phyloP scores from a whole-genome alignment of 2,329 filamentous ascomycete species.

The Talaromyces sp. region DNA sequence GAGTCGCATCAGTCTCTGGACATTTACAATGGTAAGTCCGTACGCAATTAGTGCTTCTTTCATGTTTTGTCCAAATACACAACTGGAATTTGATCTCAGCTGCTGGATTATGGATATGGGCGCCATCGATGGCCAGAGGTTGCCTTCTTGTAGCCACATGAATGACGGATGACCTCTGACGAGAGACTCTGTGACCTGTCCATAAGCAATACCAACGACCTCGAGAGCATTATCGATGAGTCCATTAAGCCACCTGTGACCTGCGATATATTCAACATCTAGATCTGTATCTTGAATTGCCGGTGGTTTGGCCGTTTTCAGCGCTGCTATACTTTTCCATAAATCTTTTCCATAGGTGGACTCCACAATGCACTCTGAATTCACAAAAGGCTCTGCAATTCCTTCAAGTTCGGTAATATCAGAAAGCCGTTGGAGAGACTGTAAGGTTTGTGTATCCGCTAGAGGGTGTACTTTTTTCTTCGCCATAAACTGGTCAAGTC shows the following conservation, averaged over 20 bases:
- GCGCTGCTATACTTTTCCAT: not conserved
- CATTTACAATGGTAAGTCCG: conserved; percentile 33
- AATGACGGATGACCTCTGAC: not conserved
- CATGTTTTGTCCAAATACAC: conserved; percentile 27
- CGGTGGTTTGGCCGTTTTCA: not conserved
- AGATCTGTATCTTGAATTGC: not conserved
- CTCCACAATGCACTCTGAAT: not conserved
- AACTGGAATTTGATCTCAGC: conserved; percentile 29
- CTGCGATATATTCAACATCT: not conserved
- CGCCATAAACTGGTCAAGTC: not conserved
- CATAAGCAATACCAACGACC: not conserved
- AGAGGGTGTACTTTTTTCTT: not conserved
- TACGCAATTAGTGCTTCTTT: conserved; percentile 35
- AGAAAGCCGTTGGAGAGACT: not conserved
- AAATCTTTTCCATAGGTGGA: conserved; percentile 5
- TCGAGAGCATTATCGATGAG: not conserved
- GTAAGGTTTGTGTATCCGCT: not conserved
- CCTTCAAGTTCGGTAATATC: conserved; percentile 2
- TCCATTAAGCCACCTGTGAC: not conserved
- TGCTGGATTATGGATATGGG: conserved; percentile 39
- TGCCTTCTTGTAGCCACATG: conserved; percentile 35
- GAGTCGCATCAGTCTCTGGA: conserved; percentile 44
- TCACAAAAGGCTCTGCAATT: not conserved
- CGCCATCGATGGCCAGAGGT: conserved; percentile 40
- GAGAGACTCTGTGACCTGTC: not conserved